Conservation (phyloP, 2,329 filamentous ascomycete species). For the Diplodia scrobiculata region DNA sequence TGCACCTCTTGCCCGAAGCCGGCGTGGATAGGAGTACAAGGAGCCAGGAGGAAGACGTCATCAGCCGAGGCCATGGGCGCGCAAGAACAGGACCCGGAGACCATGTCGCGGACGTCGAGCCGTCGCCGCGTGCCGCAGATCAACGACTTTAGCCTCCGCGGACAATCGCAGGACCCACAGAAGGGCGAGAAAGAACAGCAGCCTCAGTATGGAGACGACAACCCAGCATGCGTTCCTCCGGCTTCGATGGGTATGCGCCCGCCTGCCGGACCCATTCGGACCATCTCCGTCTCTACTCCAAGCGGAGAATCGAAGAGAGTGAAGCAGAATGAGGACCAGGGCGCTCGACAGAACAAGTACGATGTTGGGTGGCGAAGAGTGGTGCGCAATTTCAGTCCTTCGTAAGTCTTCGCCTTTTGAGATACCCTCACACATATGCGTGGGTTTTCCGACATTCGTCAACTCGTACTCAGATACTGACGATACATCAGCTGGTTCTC, state of each 20-base stretch:
- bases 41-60: neutral
- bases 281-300: neutral
- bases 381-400: constrained; percentile 44
- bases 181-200: neutral
- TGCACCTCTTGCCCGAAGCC: too few relatives aligned
- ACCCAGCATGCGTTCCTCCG: constrained; percentile 20
- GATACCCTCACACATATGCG: too few relatives aligned
- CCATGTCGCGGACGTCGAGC: constrained; percentile 15
- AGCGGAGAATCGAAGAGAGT: neutral
- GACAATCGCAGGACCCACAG: neutral
- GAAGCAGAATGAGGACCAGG: neutral
- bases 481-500: constrained; percentile 28
- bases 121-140: constrained; percentile 16
- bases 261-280: neutral
- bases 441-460: neutral
- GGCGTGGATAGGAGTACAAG: neutral
- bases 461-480: neutral
- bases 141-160: neutral
- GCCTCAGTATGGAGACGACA: constrained; percentile 10
- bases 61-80: constrained; percentile 4
- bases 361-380: constrained; percentile 39
- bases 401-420: constrained; percentile 18
- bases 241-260: constrained; percentile 15
- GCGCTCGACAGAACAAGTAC: constrained; percentile 6
- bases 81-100: constrained; percentile 20